Evolutionary conservation across 495 filamentous ascomycete species (phyloP), one percentile per base, ranked within the genome.

Genomic region (Sordaria brevicollis): DNA sequence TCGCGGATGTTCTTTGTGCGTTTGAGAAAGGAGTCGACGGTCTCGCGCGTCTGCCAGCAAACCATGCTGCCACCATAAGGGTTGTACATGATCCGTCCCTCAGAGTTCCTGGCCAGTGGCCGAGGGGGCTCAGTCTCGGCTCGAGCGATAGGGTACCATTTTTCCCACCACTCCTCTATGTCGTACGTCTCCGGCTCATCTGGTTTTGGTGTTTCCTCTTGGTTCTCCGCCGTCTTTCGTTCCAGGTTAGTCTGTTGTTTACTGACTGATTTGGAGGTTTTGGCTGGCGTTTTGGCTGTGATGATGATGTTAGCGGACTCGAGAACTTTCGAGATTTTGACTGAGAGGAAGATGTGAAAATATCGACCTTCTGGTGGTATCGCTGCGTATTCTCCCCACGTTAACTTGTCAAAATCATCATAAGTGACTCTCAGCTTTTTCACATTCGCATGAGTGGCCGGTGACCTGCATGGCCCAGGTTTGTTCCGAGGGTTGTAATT

Each of bases 11-110:
- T 62, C 33, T 13, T 2, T 15, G 49, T 62, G 13, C 92, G 89
- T 4, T 78, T 70, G 3, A 93, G 76, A 71, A 96, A 96, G 0
- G 84, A 78, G 10, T 81, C 72, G 39, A 90, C 78, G 15, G 85
- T 82, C 74, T 96, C 93, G 43, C 75, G 78, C 34, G 87, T 78
- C 69, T 89, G 86, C 73, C 82, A 81, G 33, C 78, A 85, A 71
- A 75, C 79, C 41, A 74, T 73, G 11, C 73, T 69, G 69, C 76
- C 78, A 69, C 78, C 79, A 74, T 80, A 87, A 0, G 73, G 78
- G 74, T 89, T 87, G 75, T 85, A 77, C 13, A 70, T 67, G 65
- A 35, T 19, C 11, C 67, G 21, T 6, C 49, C 10, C 29, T 25
- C 4, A 7, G 35, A 17, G 29, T 34, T 29, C 38, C 35, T 65